phyloP scores from a whole-genome alignment of 169 alveolate species.

The Perkinsus chesapeaki region DNA sequence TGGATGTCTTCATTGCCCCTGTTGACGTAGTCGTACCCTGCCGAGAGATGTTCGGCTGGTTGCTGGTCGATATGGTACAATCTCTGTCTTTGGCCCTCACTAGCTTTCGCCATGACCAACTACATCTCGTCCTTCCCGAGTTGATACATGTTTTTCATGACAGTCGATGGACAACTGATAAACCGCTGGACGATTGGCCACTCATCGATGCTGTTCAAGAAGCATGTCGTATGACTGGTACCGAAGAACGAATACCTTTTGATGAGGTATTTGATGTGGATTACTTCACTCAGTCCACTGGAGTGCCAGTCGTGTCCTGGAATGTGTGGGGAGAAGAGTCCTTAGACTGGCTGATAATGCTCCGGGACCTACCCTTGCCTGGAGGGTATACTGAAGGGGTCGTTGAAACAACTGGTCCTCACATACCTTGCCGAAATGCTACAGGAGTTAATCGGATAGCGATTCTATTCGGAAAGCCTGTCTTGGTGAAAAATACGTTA shows the following conservation, averaged over 20 bases:
- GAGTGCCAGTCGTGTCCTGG: background rate
- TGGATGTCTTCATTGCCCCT: background rate
- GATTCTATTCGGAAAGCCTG: background rate
- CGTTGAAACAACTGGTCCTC: background rate
- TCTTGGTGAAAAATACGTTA: background rate
- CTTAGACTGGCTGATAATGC: background rate
- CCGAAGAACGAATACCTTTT: background rate
- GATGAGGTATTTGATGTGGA: background rate
- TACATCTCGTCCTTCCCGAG: background rate
- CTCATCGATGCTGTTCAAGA: background rate
- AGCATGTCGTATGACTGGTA: background rate
- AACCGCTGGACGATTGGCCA: background rate
- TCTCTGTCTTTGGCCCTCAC: background rate
- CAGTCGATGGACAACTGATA: background rate
- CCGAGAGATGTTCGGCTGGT: background rate
- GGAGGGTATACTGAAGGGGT: background rate
- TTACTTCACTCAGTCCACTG: background rate
- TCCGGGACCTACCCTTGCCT: background rate
- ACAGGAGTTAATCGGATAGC: background rate
- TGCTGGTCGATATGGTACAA: background rate
- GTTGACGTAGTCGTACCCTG: background rate
- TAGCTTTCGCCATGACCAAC: background rate
- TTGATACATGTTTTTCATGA: background rate
- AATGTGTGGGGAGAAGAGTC: background rate
- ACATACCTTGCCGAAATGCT: background rate